Evolutionary conservation across 768 basidiomycete genomes (phyloP).

Genomic region (Lactifluus pinguis): DNA sequence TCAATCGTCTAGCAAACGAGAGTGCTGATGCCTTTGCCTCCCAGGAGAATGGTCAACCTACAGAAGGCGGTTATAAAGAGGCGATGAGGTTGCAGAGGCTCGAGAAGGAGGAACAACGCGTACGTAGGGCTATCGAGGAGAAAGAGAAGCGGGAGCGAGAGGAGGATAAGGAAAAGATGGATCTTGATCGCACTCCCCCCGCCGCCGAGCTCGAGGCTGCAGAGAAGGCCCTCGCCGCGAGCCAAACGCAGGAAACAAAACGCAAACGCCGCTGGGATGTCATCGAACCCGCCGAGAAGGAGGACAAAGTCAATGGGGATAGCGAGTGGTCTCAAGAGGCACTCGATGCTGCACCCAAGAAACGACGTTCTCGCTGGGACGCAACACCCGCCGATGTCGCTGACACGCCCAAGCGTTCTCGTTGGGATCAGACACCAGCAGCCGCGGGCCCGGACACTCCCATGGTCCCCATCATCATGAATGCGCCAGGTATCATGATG

Average conservation of each 20-base stretch:
- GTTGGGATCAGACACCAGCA: conserved; percentile 94
- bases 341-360: conserved; percentile 70
- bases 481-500: conserved; percentile 71
- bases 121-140: conserved; percentile 79
- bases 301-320: conserved; percentile 47
- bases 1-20: conserved; percentile 73
- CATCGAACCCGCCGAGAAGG: conserved; percentile 49
- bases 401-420: conserved; percentile 80
- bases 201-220: conserved; percentile 69
- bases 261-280: conserved; percentile 83
- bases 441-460: conserved; percentile 48
- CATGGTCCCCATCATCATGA: conserved; percentile 80
- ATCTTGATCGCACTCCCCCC: conserved; percentile 88
- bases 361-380: conserved; percentile 94
- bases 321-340: conserved; percentile 71
- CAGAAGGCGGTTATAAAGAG: conserved; percentile 90
- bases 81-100: conserved; percentile 86
- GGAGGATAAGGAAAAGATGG: conserved; percentile 67
- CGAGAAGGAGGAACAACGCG: conserved; percentile 88
- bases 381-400: conserved; percentile 73
- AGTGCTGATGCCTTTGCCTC: conserved; percentile 73
- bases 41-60: conserved; percentile 54
- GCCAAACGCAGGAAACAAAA: conserved; percentile 37
- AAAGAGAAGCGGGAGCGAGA: conserved; percentile 74
- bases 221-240: conserved; percentile 54